phyloP scores from a whole-genome alignment of 176 grass and related monocot genomes.

The Alopecurus myosuroides region DNA sequence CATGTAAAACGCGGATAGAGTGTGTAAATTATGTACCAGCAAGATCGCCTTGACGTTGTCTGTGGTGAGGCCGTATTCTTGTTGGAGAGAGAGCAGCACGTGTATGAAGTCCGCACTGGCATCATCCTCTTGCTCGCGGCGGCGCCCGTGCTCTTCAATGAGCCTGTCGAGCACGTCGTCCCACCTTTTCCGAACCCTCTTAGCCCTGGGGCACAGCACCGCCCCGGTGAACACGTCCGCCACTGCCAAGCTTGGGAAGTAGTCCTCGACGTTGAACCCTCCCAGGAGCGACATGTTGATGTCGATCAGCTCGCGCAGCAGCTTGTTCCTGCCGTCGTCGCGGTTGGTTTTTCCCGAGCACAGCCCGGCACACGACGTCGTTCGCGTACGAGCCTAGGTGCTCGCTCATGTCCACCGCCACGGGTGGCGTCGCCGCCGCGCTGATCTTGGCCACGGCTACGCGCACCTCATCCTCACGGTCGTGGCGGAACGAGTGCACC shows the following conservation, averaged over 20 bases:
- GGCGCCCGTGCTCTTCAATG: background rate
- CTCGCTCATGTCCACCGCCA: background rate
- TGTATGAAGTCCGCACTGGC: background rate
- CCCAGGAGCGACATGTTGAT: background rate
- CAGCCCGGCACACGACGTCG: background rate
- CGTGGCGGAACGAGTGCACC: background rate
- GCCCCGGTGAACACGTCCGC: background rate
- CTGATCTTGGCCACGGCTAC: background rate
- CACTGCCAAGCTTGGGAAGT: background rate
- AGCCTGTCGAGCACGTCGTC: background rate
- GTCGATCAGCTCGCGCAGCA: background rate
- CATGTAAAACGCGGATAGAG: too few relatives aligned
- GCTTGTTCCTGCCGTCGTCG: conserved; percentile 5
- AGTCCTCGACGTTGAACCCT: background rate
- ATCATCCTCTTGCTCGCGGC: background rate
- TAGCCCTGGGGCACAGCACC: background rate
- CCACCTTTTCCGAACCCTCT: background rate
- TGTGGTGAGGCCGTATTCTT: too few relatives aligned
- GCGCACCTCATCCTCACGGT: background rate
- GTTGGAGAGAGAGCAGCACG: background rate
- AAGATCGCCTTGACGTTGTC: too few relatives aligned
- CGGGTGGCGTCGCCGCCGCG: background rate
- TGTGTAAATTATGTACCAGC: too few relatives aligned
- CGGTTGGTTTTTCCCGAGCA: background rate
- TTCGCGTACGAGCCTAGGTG: background rate